Percentiles rank a stretch among this genome's conserved stretches.
phyloP scores from a whole-genome alignment of 2,329 filamentous ascomycete genomes.

The Ceratocystis diversiconidia region DNA sequence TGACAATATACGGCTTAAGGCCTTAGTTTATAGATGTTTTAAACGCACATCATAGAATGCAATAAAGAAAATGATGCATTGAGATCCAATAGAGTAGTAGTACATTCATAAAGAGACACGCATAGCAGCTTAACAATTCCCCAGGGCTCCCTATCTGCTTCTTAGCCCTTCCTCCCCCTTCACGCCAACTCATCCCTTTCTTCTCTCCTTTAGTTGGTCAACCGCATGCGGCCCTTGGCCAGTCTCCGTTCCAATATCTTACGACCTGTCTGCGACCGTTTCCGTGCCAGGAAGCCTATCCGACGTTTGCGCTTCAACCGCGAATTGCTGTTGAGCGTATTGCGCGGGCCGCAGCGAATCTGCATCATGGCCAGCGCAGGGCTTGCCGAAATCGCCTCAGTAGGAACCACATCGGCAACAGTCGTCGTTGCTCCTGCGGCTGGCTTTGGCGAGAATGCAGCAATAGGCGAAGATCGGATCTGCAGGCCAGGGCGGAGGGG shows the following conservation, averaged over 20 bases:
- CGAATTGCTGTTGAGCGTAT: conserved; percentile 41
- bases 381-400: conserved; percentile 35
- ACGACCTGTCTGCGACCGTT: conserved; percentile 36
- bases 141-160: background rate
- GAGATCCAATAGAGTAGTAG: conserved; percentile 6
- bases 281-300: conserved; percentile 41
- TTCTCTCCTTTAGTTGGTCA: conserved; percentile 10
- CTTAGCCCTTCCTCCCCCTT: no score
- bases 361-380: conserved; percentile 38
- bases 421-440: conserved; percentile 8
- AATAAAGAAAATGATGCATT: conserved; percentile 5
- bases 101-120: conserved; percentile 11
- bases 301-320: conserved; percentile 45
- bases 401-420: conserved; percentile 33
- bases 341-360: conserved; percentile 44
- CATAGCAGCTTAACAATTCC: background rate
- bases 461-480: conserved; percentile 11
- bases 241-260: conserved; percentile 39
- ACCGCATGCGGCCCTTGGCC: conserved; percentile 34
- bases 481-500: conserved; percentile 14
- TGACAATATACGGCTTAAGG: background rate
- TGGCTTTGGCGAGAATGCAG: conserved; percentile 10
- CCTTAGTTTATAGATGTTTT: background rate
- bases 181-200: background rate
- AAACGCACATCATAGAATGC: background rate